Evolutionary conservation across 768 basidiomycete genomes (phyloP).

Genomic region (Auriscalpium microsporum): DNA sequence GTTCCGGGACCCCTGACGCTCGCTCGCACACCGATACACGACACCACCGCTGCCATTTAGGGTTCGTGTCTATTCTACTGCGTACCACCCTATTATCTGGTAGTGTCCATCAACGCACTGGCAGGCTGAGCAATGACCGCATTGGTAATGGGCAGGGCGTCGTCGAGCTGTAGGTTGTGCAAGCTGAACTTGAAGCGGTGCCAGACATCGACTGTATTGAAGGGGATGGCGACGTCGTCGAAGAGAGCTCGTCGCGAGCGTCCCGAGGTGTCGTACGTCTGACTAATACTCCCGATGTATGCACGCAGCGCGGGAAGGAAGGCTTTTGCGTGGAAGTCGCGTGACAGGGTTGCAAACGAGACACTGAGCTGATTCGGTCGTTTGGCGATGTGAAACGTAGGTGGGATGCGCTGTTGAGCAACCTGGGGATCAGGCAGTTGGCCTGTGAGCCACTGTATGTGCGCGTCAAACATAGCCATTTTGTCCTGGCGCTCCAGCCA

Average conservation of each 20-base stretch:
- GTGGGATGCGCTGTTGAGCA: too few relatives aligned
- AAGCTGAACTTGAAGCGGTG: not conserved
- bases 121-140: not conserved
- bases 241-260: too few relatives aligned
- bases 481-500: conserved; percentile 14
- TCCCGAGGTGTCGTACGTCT: not conserved
- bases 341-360: not conserved
- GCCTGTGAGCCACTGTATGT: not conserved
- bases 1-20: too few relatives aligned
- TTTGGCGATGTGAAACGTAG: too few relatives aligned
- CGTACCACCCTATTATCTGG: too few relatives aligned
- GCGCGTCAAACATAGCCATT: not conserved
- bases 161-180: not conserved
- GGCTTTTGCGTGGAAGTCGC: not conserved
- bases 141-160: not conserved
- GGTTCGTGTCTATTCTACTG: too few relatives aligned
- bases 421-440: too few relatives aligned
- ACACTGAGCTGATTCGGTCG: too few relatives aligned
- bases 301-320: not conserved
- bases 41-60: too few relatives aligned
- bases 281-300: not conserved
- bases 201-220: not conserved
- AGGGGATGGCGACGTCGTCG: not conserved
- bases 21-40: too few relatives aligned
- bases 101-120: too few relatives aligned